These are phyloP conservation scores for Sungouiozyma ichnusensis DNA, from an alignment of 805 yeast genomes.

Conservation along the genomic window DNA sequence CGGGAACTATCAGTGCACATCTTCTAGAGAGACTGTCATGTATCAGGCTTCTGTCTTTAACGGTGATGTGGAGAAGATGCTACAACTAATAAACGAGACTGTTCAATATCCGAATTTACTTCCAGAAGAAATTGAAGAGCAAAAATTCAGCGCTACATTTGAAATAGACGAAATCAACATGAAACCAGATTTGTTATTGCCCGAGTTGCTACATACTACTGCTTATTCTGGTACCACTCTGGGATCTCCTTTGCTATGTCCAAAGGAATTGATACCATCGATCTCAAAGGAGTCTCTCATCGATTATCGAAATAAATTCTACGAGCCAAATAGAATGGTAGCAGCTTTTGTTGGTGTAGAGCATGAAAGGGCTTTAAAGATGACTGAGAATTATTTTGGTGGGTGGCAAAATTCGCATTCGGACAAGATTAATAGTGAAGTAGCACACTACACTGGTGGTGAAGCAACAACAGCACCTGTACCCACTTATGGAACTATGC, in stretches of 20 bases:
- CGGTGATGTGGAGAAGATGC: slow-evolving; percentile 70
- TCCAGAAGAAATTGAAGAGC: slow-evolving; percentile 62
- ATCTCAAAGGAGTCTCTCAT: slow-evolving; percentile 45
- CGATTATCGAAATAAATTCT: slow-evolving; percentile 54
- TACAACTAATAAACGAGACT: slow-evolving; percentile 65
- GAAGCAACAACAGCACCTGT: slow-evolving; percentile 44
- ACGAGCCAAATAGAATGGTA: slow-evolving; percentile 71
- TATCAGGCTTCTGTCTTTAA: slow-evolving; percentile 94
- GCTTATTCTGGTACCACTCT: slow-evolving; percentile 66
- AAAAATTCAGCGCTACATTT: slow-evolving; percentile 61
- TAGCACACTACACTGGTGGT: slow-evolving; percentile 52
- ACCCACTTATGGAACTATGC: slow-evolving; percentile 50
- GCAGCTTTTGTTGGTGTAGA: slow-evolving; percentile 82
- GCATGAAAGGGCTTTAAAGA: slow-evolving; percentile 53
- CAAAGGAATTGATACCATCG: slow-evolving; percentile 50
- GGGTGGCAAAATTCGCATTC: slow-evolving; percentile 35
- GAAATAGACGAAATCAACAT: slow-evolving; percentile 75
- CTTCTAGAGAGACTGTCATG: slow-evolving; percentile 83
- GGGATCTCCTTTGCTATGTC: slow-evolving; percentile 81
- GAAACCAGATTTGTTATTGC: slow-evolving; percentile 76
- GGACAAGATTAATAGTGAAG: slow-evolving; percentile 22
- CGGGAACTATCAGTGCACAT: slow-evolving; percentile 88
- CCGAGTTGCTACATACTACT: slow-evolving; percentile 79
- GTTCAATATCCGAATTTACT: slow-evolving; percentile 60
- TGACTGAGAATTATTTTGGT: slow-evolving; percentile 56